Percentiles rank a stretch among this genome's conserved stretches.
phyloP scores from a whole-genome alignment of 106 monocot species.

The Alisma plantagoaquatica region DNA sequence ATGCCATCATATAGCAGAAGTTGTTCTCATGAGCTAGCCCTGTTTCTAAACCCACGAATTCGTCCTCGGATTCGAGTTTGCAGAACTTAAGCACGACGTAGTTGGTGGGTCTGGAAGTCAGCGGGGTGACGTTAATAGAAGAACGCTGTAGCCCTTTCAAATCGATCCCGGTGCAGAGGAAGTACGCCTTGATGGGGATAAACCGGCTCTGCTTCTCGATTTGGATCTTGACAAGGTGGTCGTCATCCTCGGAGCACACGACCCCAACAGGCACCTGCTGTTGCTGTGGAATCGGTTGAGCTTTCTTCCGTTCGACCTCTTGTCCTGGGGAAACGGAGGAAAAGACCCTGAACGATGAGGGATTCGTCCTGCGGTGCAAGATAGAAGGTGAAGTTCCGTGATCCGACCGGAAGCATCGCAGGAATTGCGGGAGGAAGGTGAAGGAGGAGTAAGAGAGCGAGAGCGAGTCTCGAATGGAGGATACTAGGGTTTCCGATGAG shows the following conservation, averaged over 20 bases:
- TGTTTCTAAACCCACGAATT: slow-evolving; percentile 55
- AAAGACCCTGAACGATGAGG: slow-evolving; percentile 26
- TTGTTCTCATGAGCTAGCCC: slow-evolving; percentile 42
- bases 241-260: slow-evolving; percentile 47
- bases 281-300: slow-evolving; percentile 16
- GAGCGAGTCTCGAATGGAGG: too few species aligned
- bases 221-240: slow-evolving; percentile 57
- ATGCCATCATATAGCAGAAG: slow-evolving; percentile 86
- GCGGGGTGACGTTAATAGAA: slow-evolving; percentile 78
- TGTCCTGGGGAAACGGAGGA: too few species aligned
- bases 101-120: slow-evolving; percentile 63
- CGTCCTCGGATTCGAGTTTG: too few species aligned
- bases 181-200: slow-evolving; percentile 81
- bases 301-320: too few species aligned
- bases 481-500: slow-evolving; percentile 19
- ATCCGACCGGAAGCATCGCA: neutral
- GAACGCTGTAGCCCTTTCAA: slow-evolving; percentile 73
- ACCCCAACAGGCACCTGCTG: too few species aligned
- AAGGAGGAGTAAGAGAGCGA: neutral
- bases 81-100: slow-evolving; percentile 74
- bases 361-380: neutral
- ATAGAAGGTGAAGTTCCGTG: neutral
- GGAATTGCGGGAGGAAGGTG: too few species aligned
- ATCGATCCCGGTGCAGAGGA: slow-evolving; percentile 77
- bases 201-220: slow-evolving; percentile 76